Conservation (phyloP, 768 basidiomycete species). For the Mycena epipterygia region DNA sequence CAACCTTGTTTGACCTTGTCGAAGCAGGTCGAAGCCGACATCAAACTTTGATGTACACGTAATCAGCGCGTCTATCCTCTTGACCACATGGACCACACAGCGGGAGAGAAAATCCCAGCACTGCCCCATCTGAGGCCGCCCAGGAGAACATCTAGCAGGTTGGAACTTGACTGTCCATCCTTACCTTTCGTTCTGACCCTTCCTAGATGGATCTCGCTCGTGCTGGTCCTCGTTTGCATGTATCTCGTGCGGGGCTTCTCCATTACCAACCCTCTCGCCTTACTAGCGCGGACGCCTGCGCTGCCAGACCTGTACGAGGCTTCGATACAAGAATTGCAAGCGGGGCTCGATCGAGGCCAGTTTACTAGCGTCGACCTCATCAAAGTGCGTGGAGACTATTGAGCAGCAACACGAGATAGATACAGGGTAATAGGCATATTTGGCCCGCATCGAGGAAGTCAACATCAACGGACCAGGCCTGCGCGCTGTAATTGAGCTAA, state of each 20-base stretch:
- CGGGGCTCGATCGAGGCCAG: constrained; percentile 60
- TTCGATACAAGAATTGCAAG: constrained; percentile 67
- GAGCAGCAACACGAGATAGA: not conserved
- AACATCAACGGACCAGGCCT: constrained; percentile 61
- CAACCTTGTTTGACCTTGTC: too few relatives aligned
- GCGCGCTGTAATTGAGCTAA: constrained; percentile 71
- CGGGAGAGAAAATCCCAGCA: constrained; percentile 7
- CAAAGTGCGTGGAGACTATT: constrained; percentile 53
- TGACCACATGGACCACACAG: constrained; percentile 3
- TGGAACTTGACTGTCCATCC: not conserved
- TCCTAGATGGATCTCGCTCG: constrained; percentile 4
- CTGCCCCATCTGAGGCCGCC: not conserved
- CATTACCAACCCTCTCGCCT: not conserved
- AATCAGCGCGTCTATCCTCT: not conserved
- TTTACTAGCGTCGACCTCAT: constrained; percentile 76
- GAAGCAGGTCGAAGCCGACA: too few relatives aligned
- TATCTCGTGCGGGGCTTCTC: constrained; percentile 5
- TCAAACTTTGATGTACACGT: not conserved
- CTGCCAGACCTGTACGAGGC: constrained; percentile 74
- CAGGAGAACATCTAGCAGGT: constrained; percentile 4
- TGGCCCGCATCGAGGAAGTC: constrained; percentile 76
- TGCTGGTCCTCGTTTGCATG: constrained; percentile 1
- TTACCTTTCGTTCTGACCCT: constrained; percentile 1
- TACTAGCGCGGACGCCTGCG: not conserved
- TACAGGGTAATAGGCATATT: constrained; percentile 59